phyloP scores from a whole-genome alignment of 805 yeast genomes.

The Wickerhamomyces bovis region DNA sequence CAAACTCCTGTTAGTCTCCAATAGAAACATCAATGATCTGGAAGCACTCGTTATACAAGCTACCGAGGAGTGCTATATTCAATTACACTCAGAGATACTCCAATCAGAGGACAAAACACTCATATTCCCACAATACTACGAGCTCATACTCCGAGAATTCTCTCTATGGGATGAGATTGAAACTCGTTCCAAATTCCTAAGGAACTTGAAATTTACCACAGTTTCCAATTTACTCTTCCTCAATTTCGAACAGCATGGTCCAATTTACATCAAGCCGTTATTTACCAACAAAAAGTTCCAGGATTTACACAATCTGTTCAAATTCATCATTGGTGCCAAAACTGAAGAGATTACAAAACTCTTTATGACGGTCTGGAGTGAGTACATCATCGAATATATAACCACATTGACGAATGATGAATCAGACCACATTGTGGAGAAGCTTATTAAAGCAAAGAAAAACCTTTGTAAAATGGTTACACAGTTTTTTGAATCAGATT shows the following conservation, averaged over 20 bases:
- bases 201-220: background rate
- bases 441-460: slow-evolving; percentile 15
- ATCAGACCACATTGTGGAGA: slow-evolving; percentile 8
- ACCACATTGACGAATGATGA: slow-evolving; percentile 2
- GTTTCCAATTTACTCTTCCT: slow-evolving; percentile 7
- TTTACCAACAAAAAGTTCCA: slow-evolving; percentile 7
- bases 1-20: background rate
- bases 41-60: background rate
- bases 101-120: background rate
- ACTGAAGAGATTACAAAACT: background rate
- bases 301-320: slow-evolving; percentile 7
- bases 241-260: slow-evolving; percentile 4
- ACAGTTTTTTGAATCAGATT: slow-evolving; percentile 7
- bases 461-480: slow-evolving; percentile 5
- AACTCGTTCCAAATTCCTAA: background rate
- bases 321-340: slow-evolving; percentile 8
- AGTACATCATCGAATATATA: slow-evolving; percentile 10
- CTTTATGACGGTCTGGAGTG: slow-evolving; percentile 10
- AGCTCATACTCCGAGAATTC: slow-evolving; percentile 7
- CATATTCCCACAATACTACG: slow-evolving; percentile 4
- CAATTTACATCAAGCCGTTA: slow-evolving; percentile 7
- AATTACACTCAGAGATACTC: slow-evolving; percentile 4
- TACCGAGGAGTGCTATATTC: slow-evolving; percentile 3
- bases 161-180: slow-evolving; percentile 11
- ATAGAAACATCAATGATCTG: background rate